Evolutionary conservation across 306 rosid genomes (phyloP).

Genomic region (Cajanus cajan): DNA sequence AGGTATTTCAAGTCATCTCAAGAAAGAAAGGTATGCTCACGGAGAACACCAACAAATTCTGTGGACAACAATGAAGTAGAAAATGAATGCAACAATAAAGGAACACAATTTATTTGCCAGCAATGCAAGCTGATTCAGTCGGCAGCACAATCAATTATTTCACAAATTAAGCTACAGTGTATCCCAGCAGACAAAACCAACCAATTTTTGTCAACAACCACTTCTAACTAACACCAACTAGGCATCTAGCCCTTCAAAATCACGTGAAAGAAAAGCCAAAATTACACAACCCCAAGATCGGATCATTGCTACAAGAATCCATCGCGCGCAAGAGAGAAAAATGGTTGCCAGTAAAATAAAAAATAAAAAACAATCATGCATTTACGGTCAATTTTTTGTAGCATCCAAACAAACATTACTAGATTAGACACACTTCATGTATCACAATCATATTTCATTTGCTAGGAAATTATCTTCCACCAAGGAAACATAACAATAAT

Average conservation of each 20-base stretch:
- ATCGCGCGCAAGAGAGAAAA: background rate
- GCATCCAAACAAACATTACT: background rate
- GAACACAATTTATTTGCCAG: background rate
- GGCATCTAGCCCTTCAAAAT: constrained; percentile 16
- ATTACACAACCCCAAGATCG: background rate
- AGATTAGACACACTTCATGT: background rate
- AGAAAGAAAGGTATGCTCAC: background rate
- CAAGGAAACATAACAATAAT: constrained; percentile 16
- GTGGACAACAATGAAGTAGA: background rate
- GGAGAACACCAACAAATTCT: constrained; percentile 5
- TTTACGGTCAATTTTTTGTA: background rate
- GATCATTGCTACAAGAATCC: background rate
- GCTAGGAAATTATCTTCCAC: constrained; percentile 9
- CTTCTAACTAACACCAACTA: background rate
- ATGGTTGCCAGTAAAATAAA: background rate
- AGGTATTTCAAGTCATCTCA: background rate
- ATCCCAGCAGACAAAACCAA: background rate
- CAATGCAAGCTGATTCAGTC: background rate
- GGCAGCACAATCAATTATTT: background rate
- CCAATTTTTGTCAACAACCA: background rate
- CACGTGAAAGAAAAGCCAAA: background rate
- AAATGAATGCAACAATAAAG: background rate
- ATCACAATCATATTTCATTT: constrained; percentile 17
- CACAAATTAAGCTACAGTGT: background rate
- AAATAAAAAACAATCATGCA: no score